Base-by-base conservation (phyloP, 495 filamentous ascomycete genomes). In the Viridothelium virens region DNA sequence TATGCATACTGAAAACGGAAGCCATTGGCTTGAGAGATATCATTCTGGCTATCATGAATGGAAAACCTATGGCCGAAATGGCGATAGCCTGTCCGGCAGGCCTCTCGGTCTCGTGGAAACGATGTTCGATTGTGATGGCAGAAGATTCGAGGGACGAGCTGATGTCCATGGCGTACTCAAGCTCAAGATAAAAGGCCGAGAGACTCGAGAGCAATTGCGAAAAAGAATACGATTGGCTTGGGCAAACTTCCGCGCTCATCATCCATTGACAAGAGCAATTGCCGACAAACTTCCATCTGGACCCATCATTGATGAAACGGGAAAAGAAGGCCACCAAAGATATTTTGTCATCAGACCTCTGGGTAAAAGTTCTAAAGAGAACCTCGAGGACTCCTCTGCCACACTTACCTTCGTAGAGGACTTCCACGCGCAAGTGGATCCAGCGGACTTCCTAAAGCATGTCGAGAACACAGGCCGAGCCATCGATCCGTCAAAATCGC, bases 161-260 rank as follows among this genome's bases (percentile, higher is more conserved):
- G 71, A 73, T 61, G 56, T 71, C 31, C 68, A 70, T 38, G 37
- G 38, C 6, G 46, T 64, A 18, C 65, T 73, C 3, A 66, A 66
- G 25, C 39, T 73, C 0, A 68, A 71, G 36, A 62, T 69, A 34
- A 33, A 37, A 37, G 56, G 61, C n/a, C 61, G 48, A 18, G 61
- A 67, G 37, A 38, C 64, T 34, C 14, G 36, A 46, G 37, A 47
- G 6, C 65, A 73, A 18, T 67, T 76, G 14, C 67, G 70, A 2
- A 31, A 69, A 56, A 64, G 70, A 44, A 71, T 78, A 25, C 62
- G 70, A 2, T 67, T 75, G n/a, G 73, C 73, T 0, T 78, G 75
- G 74, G 62, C 76, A 11, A 69, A 33, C 62, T 63, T 78, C 11
- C 41, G 76, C 11, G 63, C 71, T n/a, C 74, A 74, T 38, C 73